Conservation (phyloP, 1,284 basidiomycete genomes). For the Boletus chippewaensis region DNA sequence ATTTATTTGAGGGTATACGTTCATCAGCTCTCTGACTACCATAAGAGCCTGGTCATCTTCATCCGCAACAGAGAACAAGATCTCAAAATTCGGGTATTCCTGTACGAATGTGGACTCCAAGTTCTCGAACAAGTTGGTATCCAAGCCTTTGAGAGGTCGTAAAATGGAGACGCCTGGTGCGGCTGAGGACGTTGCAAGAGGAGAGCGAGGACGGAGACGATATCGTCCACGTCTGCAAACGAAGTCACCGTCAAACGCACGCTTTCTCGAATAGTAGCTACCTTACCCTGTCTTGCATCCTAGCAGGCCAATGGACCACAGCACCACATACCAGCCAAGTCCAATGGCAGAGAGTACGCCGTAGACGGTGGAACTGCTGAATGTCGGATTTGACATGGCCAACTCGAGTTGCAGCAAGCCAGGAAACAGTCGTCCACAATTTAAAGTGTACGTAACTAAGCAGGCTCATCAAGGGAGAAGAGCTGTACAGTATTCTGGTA, state of each 20-base stretch:
- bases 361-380: conserved; percentile 10
- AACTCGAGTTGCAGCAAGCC: too few relatives aligned
- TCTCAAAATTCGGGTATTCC: conserved; percentile 84
- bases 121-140: conserved; percentile 90
- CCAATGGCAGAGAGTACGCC: conserved; percentile 40
- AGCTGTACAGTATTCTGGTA: conserved; percentile 65
- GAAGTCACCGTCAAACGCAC: conserved; percentile 14
- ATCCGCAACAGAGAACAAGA: conserved; percentile 81
- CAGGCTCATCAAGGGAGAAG: conserved; percentile 46
- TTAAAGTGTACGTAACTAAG: conserved; percentile 12
- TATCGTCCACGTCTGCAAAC: conserved; percentile 63
- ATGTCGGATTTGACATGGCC: conserved; percentile 15
- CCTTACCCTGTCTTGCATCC: conserved; percentile 79
- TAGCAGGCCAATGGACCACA: conserved; percentile 73
- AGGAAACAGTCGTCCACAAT: not conserved
- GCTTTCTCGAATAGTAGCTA: conserved; percentile 1
- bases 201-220: conserved; percentile 57
- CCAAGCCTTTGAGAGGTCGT: conserved; percentile 86
- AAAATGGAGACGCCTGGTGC: conserved; percentile 87
- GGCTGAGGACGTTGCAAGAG: conserved; percentile 46
- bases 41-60: conserved; percentile 76
- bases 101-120: conserved; percentile 86
- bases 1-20: conserved; percentile 68
- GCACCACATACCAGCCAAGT: conserved; percentile 61
- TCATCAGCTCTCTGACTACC: conserved; percentile 70